Base-by-base conservation (phyloP, 768 basidiomycete genomes). In the Leucocoprinus birnbaumii region DNA sequence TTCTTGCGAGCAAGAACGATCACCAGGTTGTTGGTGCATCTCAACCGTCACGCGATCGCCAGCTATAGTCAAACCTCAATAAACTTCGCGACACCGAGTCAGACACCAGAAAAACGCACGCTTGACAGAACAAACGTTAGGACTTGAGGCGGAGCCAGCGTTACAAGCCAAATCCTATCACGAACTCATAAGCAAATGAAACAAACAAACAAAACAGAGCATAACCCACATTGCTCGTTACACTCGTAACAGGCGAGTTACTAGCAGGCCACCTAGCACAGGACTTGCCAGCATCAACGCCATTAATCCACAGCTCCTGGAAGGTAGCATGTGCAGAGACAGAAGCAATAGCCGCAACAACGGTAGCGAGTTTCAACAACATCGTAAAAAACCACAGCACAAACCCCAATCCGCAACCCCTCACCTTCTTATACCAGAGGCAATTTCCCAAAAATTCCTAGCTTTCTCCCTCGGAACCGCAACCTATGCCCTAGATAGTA, bases 281-380 rank as follows among this genome's bases (percentile, higher is more conserved):
- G 48, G 73, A 72, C 27, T 62, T 67, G 47, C 75, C 78, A 56
- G 74, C 72, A 60, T 80, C 79, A 24, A 77, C 74, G 50, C 70
- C 72, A 51, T 78, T 77, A 48, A 80, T 71, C 79, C 80, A 81
- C 47, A 82, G 60, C 57, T 80, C 70, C 62, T 82, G 80, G 70
- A 77, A 82, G 3, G 80, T 80, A 26, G 80, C 75, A 62, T 80
- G 79, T 3, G 79, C 78, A 24, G 73, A 69, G n/a, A 63, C 78
- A 45, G 71, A 69, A 1, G 70, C 73, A 48, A 69, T 60, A 42
- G 77, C 61, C 11, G 69, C 65, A 10, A 71, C 73, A n/a, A 64
- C 63, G 42, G 71, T 56, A 31, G 42, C 48, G 35, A 48, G 3
- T 14, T 37, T 48, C 18, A 35, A 34, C 47, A 48, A 19, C 31